phyloP scores from a whole-genome alignment of 352 stramenopile species.

The Phytophthora vignae region DNA sequence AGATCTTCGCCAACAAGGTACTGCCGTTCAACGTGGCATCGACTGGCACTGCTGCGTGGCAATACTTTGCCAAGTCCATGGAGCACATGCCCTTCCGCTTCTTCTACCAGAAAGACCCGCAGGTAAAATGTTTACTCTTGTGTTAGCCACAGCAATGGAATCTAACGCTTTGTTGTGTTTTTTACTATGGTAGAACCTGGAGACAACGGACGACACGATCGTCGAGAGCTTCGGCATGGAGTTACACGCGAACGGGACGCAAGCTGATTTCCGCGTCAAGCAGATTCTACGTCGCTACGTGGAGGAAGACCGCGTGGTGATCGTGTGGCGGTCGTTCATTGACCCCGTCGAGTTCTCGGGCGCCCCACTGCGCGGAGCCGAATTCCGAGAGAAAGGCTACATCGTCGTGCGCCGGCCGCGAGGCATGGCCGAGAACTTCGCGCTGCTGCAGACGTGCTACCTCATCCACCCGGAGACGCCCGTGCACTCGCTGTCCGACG shows the following conservation, averaged over 20 bases:
- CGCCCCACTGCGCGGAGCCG: conserved; percentile 46
- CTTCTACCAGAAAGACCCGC: conserved; percentile 48
- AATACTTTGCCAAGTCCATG: conserved; percentile 55
- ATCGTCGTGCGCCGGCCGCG: conserved; percentile 50
- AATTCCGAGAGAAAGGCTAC: conserved; percentile 62
- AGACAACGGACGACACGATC: conserved; percentile 54
- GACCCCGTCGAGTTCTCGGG: conserved; percentile 58
- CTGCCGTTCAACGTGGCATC: conserved; percentile 47
- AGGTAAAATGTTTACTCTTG: conserved; percentile 28
- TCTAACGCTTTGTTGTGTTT: not conserved
- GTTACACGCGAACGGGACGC: conserved; percentile 54
- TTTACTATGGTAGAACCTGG: conserved; percentile 9
- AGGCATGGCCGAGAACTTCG: conserved; percentile 28
- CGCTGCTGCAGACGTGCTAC: conserved; percentile 59
- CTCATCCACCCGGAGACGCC: conserved; percentile 55
- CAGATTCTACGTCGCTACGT: conserved; percentile 55
- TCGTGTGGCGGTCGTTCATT: conserved; percentile 65
- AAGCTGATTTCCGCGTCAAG: conserved; percentile 57
- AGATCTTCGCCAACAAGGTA: conserved; percentile 61
- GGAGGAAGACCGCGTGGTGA: conserved; percentile 54
- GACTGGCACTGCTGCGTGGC: conserved; percentile 47
- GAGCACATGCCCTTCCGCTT: conserved; percentile 51
- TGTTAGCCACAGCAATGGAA: not conserved
- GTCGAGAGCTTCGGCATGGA: conserved; percentile 63
- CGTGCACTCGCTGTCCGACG: conserved; percentile 28